A percentile compares a stretch with the other conserved stretches of the same genome.
These are phyloP conservation scores for Auxenochlorella protothecoides DNA, from an alignment of 139 green algal genomes.

Conservation along the genomic window DNA sequence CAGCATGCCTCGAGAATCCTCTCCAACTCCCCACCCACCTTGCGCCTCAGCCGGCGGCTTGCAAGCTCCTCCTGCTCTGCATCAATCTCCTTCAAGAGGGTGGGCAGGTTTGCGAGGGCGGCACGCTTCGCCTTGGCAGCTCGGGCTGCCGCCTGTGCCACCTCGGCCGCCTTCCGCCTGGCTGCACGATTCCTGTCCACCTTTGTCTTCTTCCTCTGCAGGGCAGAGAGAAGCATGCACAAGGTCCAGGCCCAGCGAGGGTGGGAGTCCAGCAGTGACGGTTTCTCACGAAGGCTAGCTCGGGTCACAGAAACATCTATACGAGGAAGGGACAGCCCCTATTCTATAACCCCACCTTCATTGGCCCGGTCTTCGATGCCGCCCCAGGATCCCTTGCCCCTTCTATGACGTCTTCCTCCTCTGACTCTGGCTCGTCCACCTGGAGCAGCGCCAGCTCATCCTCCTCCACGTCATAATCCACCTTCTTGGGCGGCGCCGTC, in stretches of 20 bases:
- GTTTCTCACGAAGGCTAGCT: no score
- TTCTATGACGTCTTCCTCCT: not conserved
- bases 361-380: conserved; percentile 5
- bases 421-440: conserved; percentile 10
- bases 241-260: not conserved
- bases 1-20: conserved; percentile 7
- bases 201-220: conserved; percentile 34
- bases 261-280: not conserved
- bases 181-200: not conserved
- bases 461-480: conserved; percentile 20
- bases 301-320: no score
- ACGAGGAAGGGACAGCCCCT: not conserved
- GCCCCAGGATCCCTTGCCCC: conserved; percentile 22
- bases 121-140: conserved; percentile 14
- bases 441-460: conserved; percentile 37
- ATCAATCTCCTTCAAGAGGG: not conserved
- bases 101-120: conserved; percentile 9
- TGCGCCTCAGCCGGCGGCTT: not conserved
- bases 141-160: conserved; percentile 13
- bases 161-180: conserved; percentile 15
- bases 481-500: conserved; percentile 4
- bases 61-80: not conserved
- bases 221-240: conserved; percentile 26
- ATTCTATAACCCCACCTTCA: not conserved
- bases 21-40: not conserved